Base-by-base conservation (phyloP, 805 yeast genomes). In the Saturnispora silvae region DNA sequence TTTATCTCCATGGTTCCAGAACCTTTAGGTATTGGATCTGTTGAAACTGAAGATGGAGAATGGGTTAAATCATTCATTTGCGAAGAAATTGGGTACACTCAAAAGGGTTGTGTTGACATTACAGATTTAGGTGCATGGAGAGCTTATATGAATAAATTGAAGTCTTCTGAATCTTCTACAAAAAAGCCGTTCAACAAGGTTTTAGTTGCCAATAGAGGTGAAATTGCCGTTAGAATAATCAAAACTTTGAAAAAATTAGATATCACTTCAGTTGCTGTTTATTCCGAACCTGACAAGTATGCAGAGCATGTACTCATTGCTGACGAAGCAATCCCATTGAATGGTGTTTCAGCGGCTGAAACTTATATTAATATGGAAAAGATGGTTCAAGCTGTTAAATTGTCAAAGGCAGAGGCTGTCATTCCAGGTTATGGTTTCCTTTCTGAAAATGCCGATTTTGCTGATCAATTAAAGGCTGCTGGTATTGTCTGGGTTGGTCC, bases 341-440 rank as follows among this genome's bases (percentile, higher is more conserved):
- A 79, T 46, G 97, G 97, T 25, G 62, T 64, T 2, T 73, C 87
- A 24, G 94, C 96, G 15, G 86, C 95, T 17, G 94, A 89, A 56
- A 86, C 97, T 1, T 89, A 89, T 57, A 70, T 89, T 49, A 72
- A 80, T 48, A 73, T 81, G 45, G 94, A 87, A 28, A 86, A 89
- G 63, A 81, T 89, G 43, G 68, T 89, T 31, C 67, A 68, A 26
- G 96, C 95, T 7, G 95, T 96, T 34, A 83, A 82, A 55, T 67
- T 70, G 37, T 69, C 94, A 0, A 77, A 78, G 5, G 83, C 96
- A 24, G 83, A 92, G 56, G 97, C 96, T n/a, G 86, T 89, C 45
- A 81, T 92, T 45, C 98, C 98, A 5, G 98, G 98, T 42, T 89
- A 92, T 55, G 98, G 98, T 3, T 89, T 89, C 68, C 64, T 89